phyloP scores from a whole-genome alignment of 2,329 filamentous ascomycete species.

The Ampelomyces quisqualis region DNA sequence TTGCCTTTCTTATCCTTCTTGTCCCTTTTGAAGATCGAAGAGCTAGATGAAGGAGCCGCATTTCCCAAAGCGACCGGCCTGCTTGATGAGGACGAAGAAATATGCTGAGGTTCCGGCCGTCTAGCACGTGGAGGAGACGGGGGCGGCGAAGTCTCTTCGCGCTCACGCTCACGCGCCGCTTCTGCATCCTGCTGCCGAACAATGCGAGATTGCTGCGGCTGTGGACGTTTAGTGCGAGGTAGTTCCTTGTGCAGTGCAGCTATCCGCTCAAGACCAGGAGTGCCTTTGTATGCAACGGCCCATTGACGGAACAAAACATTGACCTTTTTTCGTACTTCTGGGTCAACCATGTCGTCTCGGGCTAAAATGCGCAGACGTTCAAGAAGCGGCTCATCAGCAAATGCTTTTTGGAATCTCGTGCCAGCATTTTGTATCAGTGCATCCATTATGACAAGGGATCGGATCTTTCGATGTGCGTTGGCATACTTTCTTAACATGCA shows the following conservation, averaged over 20 bases:
- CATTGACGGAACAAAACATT: constrained; percentile 83
- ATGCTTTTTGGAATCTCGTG: constrained; percentile 78
- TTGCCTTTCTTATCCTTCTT: constrained; percentile 57
- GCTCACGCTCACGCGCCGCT: constrained; percentile 66
- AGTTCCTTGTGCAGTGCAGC: constrained; percentile 74
- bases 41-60: constrained; percentile 48
- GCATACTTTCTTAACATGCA: constrained; percentile 74
- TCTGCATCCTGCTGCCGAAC: constrained; percentile 77
- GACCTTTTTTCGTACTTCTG: constrained; percentile 84
- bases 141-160: constrained; percentile 42
- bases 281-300: constrained; percentile 78
- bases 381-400: constrained; percentile 86
- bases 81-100: constrained; percentile 31
- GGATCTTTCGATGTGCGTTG: constrained; percentile 85
- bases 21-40: constrained; percentile 55
- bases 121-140: constrained; percentile 30
- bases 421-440: constrained; percentile 94
- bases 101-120: constrained; percentile 28
- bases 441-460: constrained; percentile 85
- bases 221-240: constrained; percentile 61
- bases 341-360: constrained; percentile 80
- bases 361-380: constrained; percentile 88
- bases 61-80: constrained; percentile 31
- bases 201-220: constrained; percentile 75
- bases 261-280: constrained; percentile 76